Conservation (phyloP, 441 rosid species). For the Erodium moschatum region DNA sequence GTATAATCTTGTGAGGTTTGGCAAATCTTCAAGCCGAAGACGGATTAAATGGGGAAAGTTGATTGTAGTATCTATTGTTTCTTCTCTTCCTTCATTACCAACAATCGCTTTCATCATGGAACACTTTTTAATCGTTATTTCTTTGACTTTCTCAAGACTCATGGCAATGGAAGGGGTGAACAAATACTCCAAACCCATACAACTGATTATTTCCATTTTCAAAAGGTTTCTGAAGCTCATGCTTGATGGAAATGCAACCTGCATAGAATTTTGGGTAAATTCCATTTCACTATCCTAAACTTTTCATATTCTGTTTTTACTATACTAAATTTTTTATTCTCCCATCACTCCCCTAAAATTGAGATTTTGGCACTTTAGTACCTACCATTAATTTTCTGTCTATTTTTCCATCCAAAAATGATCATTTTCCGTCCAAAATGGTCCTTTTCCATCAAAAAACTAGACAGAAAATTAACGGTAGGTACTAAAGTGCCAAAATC, state of each 20-base stretch:
- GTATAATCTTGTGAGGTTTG: neutral
- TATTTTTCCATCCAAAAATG: no score
- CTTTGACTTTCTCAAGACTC: neutral
- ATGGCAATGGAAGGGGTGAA: constrained; percentile 13
- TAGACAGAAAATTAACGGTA: no score
- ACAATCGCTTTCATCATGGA: neutral
- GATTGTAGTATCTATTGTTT: neutral
- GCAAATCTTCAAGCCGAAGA: neutral
- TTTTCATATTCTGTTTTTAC: no score
- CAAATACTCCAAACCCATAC: constrained; percentile 13
- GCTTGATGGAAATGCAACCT: neutral
- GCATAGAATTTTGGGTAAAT: neutral
- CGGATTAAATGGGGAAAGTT: neutral
- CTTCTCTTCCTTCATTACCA: neutral
- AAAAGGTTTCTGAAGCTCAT: neutral
- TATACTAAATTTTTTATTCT: no score
- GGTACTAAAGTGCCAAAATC: no score
- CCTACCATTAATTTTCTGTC: no score
- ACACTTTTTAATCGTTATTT: neutral
- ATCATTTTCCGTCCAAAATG: no score
- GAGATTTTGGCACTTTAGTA: no score
- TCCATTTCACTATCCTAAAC: no score
- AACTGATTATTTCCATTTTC: neutral
- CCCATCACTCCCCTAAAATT: no score
- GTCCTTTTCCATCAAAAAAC: no score